These are phyloP conservation scores for Cyclotella choctawhatcheeana DNA, from an alignment of 108 stramenopile genomes.

Conservation along the genomic window DNA sequence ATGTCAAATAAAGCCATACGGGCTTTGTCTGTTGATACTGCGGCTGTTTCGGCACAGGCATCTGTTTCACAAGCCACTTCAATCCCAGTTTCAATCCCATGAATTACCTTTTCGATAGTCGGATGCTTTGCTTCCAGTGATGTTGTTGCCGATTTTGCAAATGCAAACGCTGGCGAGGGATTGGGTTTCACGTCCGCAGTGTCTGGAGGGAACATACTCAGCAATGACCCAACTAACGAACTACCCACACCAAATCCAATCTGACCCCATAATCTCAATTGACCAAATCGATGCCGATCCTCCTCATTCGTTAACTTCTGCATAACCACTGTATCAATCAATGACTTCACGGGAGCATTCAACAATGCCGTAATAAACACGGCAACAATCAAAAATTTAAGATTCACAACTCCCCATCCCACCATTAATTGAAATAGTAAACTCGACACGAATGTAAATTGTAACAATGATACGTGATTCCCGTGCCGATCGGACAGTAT, in stretches of 20 bases:
- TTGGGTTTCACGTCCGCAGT: no score
- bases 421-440: slow-evolving; percentile 80
- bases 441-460: slow-evolving; percentile 87
- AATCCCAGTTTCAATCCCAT: slow-evolving; percentile 32
- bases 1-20: slow-evolving; percentile 27
- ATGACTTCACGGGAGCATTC: slow-evolving; percentile 93
- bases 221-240: slow-evolving; percentile 59
- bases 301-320: slow-evolving; percentile 48
- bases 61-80: slow-evolving; percentile 35
- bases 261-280: slow-evolving; percentile 93
- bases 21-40: slow-evolving; percentile 22
- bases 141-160: background rate
- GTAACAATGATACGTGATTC: slow-evolving; percentile 79
- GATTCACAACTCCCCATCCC: slow-evolving; percentile 55
- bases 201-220: slow-evolving; percentile 35
- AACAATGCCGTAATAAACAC: slow-evolving; percentile 90
- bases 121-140: background rate
- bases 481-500: slow-evolving; percentile 79
- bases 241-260: slow-evolving; percentile 94
- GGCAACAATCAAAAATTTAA: slow-evolving; percentile 70
- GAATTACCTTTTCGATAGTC: slow-evolving; percentile 31
- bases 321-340: slow-evolving; percentile 94
- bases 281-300: slow-evolving; percentile 83
- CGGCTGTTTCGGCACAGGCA: slow-evolving; percentile 37
- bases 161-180: slow-evolving; percentile 14